Base-by-base conservation (phyloP, 1,284 basidiomycete species). In the Apiotrichum akiyoshidainum region DNA sequence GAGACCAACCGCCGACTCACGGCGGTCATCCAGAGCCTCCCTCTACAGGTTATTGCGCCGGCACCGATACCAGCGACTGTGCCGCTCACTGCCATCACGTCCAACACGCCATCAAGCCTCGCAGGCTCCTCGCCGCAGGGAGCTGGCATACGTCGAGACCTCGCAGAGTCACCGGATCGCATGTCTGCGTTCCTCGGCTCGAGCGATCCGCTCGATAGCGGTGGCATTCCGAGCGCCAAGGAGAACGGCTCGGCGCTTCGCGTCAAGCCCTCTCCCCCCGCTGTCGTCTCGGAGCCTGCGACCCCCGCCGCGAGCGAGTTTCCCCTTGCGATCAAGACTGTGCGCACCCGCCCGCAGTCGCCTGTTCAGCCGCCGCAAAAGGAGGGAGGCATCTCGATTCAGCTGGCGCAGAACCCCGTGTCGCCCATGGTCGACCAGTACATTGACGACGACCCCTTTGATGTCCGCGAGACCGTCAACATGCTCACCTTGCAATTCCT, bases 401-500 rank as follows among this genome's bases (percentile, higher is more conserved):
- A 37, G 46, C 41, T 26, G 34, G 19, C 46, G 3, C 53, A 54
- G 26, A 37, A 45, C 33, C 19, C 50, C 46, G 46, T 57, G 26
- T 49, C 37, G 34, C 49, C 47, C 16, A 40, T 37, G 13, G 14
- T 19, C 31, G 68, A 69, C 45, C 59, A 60, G 2, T 59, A 60
- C 21, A 85, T 57, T 60, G 85, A 87, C 46, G 75, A 79, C n/a
- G 91, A 96, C 72, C 83, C 85, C 1, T 92, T 99, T 69, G 92
- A 98, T 73, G 96, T 96, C 70, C 87, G 90, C 65, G 84, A 86
- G 21, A 98, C 93, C 0, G 93, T 99, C 54, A 91, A 90, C 70
- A 89, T 90, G 49, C 79, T 99, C 63, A 97, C 92, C 1, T 81
- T 96, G 54, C 93, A 97, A 70, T 93, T 99, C 71, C 75, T 97